phyloP scores from a whole-genome alignment of 345 rosid species.

The Heritiera littoralis region DNA sequence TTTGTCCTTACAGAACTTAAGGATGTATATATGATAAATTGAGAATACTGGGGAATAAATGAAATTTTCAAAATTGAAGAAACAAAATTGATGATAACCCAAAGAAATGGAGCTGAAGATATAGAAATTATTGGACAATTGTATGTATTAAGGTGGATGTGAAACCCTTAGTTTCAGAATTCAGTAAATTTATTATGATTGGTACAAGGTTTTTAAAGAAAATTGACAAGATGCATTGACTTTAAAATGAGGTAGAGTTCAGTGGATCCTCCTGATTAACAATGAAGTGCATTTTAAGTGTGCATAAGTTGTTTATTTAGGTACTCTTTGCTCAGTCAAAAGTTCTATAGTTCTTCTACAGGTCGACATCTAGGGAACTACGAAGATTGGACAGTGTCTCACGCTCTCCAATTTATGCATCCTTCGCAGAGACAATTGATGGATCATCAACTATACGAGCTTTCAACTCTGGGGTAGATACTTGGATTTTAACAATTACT shows the following conservation, averaged over 20 bases:
- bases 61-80: conserved; percentile 2
- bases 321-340: conserved; percentile 26
- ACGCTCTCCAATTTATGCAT: conserved; percentile 88
- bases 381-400: conserved; percentile 92
- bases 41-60: background rate
- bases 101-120: conserved; percentile 6
- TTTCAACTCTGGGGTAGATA: conserved; percentile 72
- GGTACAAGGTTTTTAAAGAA: background rate
- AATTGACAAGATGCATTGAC: background rate
- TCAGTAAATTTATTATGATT: background rate
- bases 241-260: background rate
- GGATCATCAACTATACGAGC: conserved; percentile 94
- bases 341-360: conserved; percentile 78
- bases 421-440: conserved; percentile 86
- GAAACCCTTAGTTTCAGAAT: background rate
- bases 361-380: conserved; percentile 93
- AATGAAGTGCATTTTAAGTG: background rate
- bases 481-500: conserved; percentile 12
- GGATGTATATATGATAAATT: background rate
- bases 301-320: background rate
- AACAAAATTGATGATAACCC: background rate
- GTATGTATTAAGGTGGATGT: conserved; percentile 5
- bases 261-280: background rate
- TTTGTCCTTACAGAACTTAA: too few species aligned
- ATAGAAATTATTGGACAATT: background rate